A percentile compares a stretch with the other conserved stretches of the same genome.
Conservation (phyloP, 208 protist genomes). For the Leptomonas pyrrhocoris region DNA sequence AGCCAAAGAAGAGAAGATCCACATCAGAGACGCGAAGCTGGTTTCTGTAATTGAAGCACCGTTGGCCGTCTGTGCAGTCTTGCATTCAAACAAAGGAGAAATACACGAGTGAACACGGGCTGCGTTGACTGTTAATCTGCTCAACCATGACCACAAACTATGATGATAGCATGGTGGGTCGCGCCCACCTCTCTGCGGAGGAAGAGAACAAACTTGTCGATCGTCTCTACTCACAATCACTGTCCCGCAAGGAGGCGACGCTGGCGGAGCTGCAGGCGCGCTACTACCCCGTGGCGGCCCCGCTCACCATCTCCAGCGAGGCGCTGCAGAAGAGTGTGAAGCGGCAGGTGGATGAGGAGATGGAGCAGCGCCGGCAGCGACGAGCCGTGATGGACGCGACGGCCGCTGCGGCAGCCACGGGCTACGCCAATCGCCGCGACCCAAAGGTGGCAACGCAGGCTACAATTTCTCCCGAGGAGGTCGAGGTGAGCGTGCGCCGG, state of each 20-base stretch:
- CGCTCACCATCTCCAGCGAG: constrained; percentile 53
- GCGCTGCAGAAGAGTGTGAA: constrained; percentile 69
- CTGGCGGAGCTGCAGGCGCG: constrained; percentile 67
- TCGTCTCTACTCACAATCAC: constrained; percentile 71
- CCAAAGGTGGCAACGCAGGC: background rate
- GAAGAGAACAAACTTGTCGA: constrained; percentile 59
- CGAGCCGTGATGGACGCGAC: constrained; percentile 44
- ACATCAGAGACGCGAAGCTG: too few relatives aligned
- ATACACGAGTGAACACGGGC: too few relatives aligned
- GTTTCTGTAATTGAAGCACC: too few relatives aligned
- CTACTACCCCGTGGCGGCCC: constrained; percentile 67
- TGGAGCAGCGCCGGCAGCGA: constrained; percentile 54
- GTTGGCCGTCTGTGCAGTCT: too few relatives aligned
- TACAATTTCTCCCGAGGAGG: constrained; percentile 35
- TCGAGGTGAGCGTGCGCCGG: constrained; percentile 56
- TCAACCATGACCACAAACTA: background rate
- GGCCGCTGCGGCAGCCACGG: constrained; percentile 11
- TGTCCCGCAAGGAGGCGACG: constrained; percentile 51
- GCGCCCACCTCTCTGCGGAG: constrained; percentile 43
- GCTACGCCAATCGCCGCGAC: background rate
- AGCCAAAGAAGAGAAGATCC: too few relatives aligned
- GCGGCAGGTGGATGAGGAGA: constrained; percentile 81
- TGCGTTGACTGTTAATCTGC: too few relatives aligned
- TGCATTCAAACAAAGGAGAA: too few relatives aligned
- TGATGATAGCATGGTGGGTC: constrained; percentile 1